Base-by-base conservation (phyloP, 2,329 filamentous ascomycete genomes). In the Colletotrichum gigasporum region DNA sequence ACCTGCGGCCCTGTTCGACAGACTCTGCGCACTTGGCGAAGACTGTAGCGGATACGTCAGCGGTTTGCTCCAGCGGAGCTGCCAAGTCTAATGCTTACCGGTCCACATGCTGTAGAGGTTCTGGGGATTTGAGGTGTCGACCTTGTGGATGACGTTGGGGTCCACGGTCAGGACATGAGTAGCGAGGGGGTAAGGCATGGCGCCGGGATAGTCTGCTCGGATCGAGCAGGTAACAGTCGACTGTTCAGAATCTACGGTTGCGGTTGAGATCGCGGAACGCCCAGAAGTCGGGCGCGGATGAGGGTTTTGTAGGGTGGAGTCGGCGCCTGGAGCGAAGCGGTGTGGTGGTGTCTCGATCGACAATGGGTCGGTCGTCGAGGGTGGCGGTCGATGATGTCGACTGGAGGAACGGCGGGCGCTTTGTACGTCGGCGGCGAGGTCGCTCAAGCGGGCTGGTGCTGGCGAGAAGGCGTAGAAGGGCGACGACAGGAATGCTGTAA, bases 91-190 rank as follows among this genome's bases (percentile, higher is more conserved):
- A 44, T 65, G 68, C 92, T 87, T 81, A 97, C 94, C 93, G 77
- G 93, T 95, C 94, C 94, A 97, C 88, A 98, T 96, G 83, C 92
- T 94, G 81, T 96, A 96, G 53, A 98, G 88, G 75, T 94, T 96
- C 80, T 97, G 93, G 26, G 93, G 90, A 77, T 97, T 97, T 70
- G 91, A 87, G 1, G 95, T 97, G 80, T 98, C 94, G 73, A 98
- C 93, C 77, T 96, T 93, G 83, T 96, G 92, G 77, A 99, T 94
- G 71, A 95, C 91, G 75, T 91, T 92, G 69, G 93, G 90, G 82
- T 97, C 94, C 77, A 98, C 92, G 67, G 93, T 94, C 74, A 98
- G 85, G 76, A 98, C 92, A 73, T 95, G 92, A 66, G 91, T 90
- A 78, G 92, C 89, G 79, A 97, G 85, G 80, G 88, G 87, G 75